Conservation (phyloP, 495 filamentous ascomycete species). For the Staphylotrichum longicolle region DNA sequence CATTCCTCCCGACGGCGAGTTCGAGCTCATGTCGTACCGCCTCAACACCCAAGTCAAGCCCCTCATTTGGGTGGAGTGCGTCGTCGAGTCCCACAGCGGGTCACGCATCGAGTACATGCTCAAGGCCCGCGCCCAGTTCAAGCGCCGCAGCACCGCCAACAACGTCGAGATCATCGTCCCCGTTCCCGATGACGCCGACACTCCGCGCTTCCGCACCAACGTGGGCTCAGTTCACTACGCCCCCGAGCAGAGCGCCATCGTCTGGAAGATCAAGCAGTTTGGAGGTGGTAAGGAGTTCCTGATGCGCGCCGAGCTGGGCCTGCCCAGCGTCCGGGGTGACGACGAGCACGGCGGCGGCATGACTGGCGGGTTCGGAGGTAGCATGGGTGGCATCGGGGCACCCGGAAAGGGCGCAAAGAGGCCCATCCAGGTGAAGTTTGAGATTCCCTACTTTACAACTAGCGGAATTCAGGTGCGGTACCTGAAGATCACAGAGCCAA, state of each 20-base stretch:
- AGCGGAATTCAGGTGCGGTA: constrained; percentile 98
- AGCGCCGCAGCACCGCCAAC: constrained; percentile 94
- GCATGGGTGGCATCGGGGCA: constrained; percentile 73
- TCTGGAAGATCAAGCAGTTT: constrained; percentile 99
- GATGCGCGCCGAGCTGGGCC: constrained; percentile 96
- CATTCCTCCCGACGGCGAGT: constrained; percentile 97
- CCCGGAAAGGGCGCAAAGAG: constrained; percentile 81
- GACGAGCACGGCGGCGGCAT: constrained; percentile 95
- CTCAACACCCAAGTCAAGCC: constrained; percentile 99
- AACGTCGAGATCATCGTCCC: constrained; percentile 98
- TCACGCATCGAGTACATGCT: constrained; percentile 98
- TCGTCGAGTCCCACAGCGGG: constrained; percentile 92
- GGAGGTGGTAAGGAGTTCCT: constrained; percentile 97
- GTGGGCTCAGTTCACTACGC: constrained; percentile 98
- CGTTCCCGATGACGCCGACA: constrained; percentile 96
- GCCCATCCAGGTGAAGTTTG: constrained; percentile 98
- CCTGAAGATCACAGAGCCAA: constrained; percentile 98
- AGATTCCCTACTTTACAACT: constrained; percentile 99
- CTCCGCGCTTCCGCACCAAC: constrained; percentile 94
- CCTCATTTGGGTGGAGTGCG: constrained; percentile 97
- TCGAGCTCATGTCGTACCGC: constrained; percentile 99
- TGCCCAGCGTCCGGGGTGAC: constrained; percentile 93
- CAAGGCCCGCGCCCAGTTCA: constrained; percentile 98
- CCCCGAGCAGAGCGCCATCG: constrained; percentile 93
- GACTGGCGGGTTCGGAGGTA: constrained; percentile 95